phyloP scores from a whole-genome alignment of 306 rosid genomes.

The Purshia tridentata region DNA sequence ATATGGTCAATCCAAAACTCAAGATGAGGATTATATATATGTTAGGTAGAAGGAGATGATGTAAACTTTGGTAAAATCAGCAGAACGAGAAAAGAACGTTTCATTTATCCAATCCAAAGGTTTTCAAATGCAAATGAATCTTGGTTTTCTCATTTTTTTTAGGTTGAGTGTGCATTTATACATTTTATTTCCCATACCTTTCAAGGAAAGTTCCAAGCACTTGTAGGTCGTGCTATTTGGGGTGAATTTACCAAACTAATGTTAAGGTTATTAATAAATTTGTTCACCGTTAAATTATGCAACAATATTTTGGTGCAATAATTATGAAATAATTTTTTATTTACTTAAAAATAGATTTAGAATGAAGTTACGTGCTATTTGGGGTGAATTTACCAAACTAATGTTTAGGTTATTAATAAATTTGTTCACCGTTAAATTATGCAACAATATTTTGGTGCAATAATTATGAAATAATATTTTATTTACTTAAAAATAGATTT shows the following conservation, averaged over 20 bases:
- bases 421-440: too few species aligned
- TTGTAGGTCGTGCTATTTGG: neutral
- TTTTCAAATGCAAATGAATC: neutral
- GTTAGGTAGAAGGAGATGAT: slow-evolving; percentile 31
- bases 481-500: too few species aligned
- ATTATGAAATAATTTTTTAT: too few species aligned
- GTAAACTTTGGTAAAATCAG: slow-evolving; percentile 17
- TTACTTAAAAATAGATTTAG: too few species aligned
- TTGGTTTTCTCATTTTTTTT: slow-evolving; percentile 4
- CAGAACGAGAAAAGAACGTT: slow-evolving; percentile 5
- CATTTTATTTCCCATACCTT: slow-evolving; percentile 5
- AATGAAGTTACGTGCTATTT: neutral
- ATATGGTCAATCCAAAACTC: neutral
- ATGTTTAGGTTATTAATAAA: too few species aligned
- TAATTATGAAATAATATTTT: too few species aligned
- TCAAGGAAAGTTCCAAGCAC: neutral
- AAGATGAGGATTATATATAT: neutral
- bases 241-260: neutral
- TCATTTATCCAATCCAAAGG: slow-evolving; percentile 9
- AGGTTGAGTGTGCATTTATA: slow-evolving; percentile 26
- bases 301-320: too few species aligned
- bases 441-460: too few species aligned
- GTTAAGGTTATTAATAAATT: too few species aligned
- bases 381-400: neutral
- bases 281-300: too few species aligned